Base-by-base conservation (phyloP, 352 stramenopile species). In the Phytophthora quininea region DNA sequence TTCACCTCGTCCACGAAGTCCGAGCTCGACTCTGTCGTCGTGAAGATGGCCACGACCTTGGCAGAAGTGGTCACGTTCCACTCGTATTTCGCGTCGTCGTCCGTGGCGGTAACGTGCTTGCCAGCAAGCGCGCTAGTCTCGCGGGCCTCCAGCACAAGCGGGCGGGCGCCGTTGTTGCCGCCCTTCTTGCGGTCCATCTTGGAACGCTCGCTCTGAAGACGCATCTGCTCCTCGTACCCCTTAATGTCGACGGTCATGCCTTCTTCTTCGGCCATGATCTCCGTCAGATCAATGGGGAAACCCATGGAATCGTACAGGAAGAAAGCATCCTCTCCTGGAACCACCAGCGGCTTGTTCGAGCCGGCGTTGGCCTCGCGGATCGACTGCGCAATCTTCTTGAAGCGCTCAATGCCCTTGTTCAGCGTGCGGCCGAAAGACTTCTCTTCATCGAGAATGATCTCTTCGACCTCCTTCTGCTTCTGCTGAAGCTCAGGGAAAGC, bases 291-390 rank as follows among this genome's bases (percentile, higher is more conserved):
- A 51, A 99, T 84, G 5, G 98, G 98, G 83, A 99, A 99, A 52
- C 98, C 98, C 77, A 99, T 93, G 27, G 97, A 99, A 70, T 99
- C 97, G 78, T 99, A 99, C 19, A 99, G 74, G 73, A 98, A 99
- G 82, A 99, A 99, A 3, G 97, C 97, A 53, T 98, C 93, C 45
- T 90, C 83, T 24, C 95, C 97, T n/a, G 92, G 84, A 59, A 99
- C 95, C 8, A 98, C 84, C 27, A 88, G 84, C 14, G 75, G 64
- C 48, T 80, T 78, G 49, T 86, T 58, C 6, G 81, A 79, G 3
- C 68, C 82, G 14, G 72, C 57, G 33, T 91, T 89, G 38, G 69
- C 69, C 38, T 88, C 80, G 53, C 91, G 80, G 57, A 95, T 87
- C 35, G 68, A 62, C 64, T 85, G 72, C 10, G 89, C 94, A 46